These are phyloP conservation scores for Colletotrichum sojae DNA, from an alignment of 2,329 filamentous ascomycete species.

Conservation along the genomic window DNA sequence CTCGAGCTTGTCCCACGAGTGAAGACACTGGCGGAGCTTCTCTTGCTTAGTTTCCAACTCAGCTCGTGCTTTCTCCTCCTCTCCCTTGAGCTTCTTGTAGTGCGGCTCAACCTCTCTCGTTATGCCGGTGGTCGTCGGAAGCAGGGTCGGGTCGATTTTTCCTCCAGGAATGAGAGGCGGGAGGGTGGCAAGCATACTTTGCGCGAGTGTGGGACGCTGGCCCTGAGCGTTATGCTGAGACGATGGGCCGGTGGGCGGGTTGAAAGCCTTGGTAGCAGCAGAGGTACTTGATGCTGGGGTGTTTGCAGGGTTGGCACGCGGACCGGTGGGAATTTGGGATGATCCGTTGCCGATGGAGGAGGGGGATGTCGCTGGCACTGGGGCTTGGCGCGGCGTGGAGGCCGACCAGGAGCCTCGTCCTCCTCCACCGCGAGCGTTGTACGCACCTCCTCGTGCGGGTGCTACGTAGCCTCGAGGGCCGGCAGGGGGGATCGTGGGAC, in stretches of 20 bases:
- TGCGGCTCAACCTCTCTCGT: constrained; percentile 69
- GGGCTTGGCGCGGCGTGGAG: constrained; percentile 46
- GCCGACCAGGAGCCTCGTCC: constrained; percentile 61
- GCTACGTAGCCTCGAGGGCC: constrained; percentile 69
- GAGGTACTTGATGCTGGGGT: constrained; percentile 56
- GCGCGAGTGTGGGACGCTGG: constrained; percentile 63
- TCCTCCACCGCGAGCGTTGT: constrained; percentile 60
- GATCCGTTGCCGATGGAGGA: constrained; percentile 55
- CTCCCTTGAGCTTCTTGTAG: constrained; percentile 67
- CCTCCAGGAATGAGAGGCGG: constrained; percentile 68
- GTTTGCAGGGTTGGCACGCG: constrained; percentile 54
- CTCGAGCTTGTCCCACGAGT: constrained; percentile 68
- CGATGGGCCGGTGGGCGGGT: constrained; percentile 69
- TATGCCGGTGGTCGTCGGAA: constrained; percentile 61
- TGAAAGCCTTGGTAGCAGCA: constrained; percentile 62
- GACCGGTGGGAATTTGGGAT: constrained; percentile 64
- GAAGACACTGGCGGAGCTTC: constrained; percentile 66
- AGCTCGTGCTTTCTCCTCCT: constrained; percentile 70
- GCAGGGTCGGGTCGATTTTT: constrained; percentile 64
- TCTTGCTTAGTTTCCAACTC: constrained; percentile 69
- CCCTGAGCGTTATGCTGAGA: constrained; percentile 52
- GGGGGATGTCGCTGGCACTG: constrained; percentile 54
- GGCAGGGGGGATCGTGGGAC: constrained; percentile 65
- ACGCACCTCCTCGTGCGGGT: constrained; percentile 59
- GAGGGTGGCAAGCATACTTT: constrained; percentile 66